Conservation (phyloP, 371 early-diverging fungal species). For the Cokeromyces recurvatus region DNA sequence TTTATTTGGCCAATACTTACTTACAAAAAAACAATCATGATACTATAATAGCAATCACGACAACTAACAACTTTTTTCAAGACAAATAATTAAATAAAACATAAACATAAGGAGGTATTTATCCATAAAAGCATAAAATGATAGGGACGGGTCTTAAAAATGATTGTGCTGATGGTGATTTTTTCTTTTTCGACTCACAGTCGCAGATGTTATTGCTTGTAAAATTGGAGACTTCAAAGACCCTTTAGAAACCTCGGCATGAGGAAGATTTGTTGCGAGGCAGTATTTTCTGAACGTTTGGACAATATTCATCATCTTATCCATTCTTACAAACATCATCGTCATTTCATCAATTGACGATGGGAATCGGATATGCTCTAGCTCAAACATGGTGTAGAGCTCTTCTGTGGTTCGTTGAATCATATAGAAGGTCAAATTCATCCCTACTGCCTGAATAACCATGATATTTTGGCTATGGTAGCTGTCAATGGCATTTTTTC, state of each 20-base stretch:
- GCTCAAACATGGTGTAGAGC: no score
- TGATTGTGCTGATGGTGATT: not conserved
- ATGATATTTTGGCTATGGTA: not conserved
- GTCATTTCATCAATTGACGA: not conserved
- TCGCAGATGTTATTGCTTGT: not conserved
- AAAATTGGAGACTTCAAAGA: not conserved
- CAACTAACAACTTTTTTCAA: no score
- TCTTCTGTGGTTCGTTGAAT: not conserved
- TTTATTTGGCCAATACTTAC: no score
- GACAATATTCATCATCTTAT: not conserved
- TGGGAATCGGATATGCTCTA: not conserved
- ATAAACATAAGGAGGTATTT: no score
- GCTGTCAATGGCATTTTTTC: not conserved
- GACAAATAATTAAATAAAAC: no score
- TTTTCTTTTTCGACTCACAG: not conserved
- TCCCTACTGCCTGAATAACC: not conserved
- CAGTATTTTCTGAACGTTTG: not conserved
- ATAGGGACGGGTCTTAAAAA: not conserved
- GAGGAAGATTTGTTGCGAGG: not conserved
- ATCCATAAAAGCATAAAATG: not conserved
- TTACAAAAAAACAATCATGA: no score
- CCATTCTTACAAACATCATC: not conserved
- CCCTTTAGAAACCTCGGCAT: not conserved
- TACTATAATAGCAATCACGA: no score
- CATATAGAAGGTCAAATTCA: not conserved